Evolutionary conservation across 805 yeast genomes (phyloP).

Genomic region (Nakazawaea populi): DNA sequence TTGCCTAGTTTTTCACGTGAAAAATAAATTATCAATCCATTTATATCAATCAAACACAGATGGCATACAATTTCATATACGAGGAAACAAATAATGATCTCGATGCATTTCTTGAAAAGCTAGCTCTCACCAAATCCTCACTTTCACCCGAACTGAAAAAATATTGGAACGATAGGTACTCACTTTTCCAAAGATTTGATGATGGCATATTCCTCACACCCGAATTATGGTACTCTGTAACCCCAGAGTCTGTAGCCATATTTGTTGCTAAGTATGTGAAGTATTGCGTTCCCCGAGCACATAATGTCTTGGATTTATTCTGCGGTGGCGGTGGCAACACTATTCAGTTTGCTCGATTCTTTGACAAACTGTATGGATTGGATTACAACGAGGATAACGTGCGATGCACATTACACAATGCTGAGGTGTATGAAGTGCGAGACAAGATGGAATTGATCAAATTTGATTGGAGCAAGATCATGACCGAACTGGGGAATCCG

Average conservation of each 20-base stretch:
- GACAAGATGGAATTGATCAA: constrained; percentile 41
- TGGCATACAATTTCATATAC: neutral
- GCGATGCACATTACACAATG: constrained; percentile 62
- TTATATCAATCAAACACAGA: neutral
- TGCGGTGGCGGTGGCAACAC: constrained; percentile 90
- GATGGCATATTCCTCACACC: constrained; percentile 63
- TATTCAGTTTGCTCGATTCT: constrained; percentile 62
- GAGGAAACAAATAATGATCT: constrained; percentile 1
- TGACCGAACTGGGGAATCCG: constrained; percentile 5
- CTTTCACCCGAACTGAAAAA: constrained; percentile 37
- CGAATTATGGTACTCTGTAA: constrained; percentile 83
- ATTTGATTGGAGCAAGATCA: constrained; percentile 38
- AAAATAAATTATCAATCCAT: too few species aligned
- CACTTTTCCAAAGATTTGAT: constrained; percentile 57
- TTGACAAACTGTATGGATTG: constrained; percentile 53
- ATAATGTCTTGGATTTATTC: constrained; percentile 56
- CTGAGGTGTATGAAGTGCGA: constrained; percentile 53
- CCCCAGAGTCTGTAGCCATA: constrained; percentile 71
- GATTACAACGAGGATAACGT: constrained; percentile 57
- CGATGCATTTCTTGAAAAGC: neutral
- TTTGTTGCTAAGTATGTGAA: constrained; percentile 49
- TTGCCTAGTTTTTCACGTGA: too few species aligned
- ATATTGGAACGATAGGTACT: constrained; percentile 59
- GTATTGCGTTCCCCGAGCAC: constrained; percentile 44
- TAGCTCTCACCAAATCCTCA: neutral